A percentile compares a stretch with the other conserved stretches of the same genome.
Evolutionary conservation across 345 rosid species (phyloP).

Genomic region (Aegle marmelos): DNA sequence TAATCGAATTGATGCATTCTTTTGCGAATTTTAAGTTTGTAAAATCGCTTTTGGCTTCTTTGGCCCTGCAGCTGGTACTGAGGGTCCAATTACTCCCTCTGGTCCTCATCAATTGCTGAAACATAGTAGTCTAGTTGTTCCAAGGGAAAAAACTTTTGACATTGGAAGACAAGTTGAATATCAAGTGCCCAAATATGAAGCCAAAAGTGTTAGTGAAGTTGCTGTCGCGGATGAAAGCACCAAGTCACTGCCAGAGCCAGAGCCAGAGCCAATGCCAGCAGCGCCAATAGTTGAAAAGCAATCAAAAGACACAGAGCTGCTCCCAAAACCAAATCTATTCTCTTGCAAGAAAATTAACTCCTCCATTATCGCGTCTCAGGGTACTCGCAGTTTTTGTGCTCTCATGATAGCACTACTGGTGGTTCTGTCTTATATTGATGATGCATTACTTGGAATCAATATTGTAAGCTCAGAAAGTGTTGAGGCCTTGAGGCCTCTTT

Average conservation of each 20-base stretch:
- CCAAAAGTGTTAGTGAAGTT: neutral
- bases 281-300: constrained; percentile 5
- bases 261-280: neutral
- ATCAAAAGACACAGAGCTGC: neutral
- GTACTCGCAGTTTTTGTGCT: constrained; percentile 51
- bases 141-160: neutral
- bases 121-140: neutral
- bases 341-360: constrained; percentile 52
- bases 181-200: neutral
- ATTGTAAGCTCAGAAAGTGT: constrained; percentile 35
- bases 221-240: neutral
- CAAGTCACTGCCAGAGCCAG: neutral
- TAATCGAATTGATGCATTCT: neutral
- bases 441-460: constrained; percentile 35
- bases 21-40: neutral
- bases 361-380: constrained; percentile 54
- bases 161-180: neutral
- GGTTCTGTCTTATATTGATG: constrained; percentile 40
- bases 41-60: neutral
- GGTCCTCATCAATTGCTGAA: neutral
- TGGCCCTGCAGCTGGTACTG: neutral
- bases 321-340: constrained; percentile 26
- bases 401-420: constrained; percentile 53
- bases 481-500: constrained; percentile 57
- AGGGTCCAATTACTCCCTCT: neutral